These are phyloP conservation scores for Eucalyptus regnans DNA, from an alignment of 345 rosid species.

Conservation along the genomic window DNA sequence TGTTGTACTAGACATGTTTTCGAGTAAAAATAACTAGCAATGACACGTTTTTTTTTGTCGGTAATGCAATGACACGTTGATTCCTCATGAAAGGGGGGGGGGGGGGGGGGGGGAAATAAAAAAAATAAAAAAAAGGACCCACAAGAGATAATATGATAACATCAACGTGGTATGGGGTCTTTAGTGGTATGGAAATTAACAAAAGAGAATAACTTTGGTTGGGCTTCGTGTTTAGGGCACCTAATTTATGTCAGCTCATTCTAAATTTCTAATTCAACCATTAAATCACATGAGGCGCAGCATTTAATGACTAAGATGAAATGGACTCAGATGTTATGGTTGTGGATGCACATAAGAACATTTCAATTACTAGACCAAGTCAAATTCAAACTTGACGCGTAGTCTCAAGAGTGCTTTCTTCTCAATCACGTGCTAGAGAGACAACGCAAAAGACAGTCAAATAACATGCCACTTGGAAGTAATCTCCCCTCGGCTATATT, in stretches of 20 bases:
- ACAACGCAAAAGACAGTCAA: not conserved
- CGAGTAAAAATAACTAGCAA: not conserved
- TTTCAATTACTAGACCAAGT: not conserved
- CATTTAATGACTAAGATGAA: not conserved
- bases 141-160: not conserved
- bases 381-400: not conserved
- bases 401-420: not conserved
- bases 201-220: not conserved
- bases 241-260: not conserved
- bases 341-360: not conserved
- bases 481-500: not conserved
- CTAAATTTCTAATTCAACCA: not conserved
- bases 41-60: too few species aligned
- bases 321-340: not conserved
- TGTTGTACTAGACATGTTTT: not conserved
- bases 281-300: not conserved
- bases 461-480: not conserved
- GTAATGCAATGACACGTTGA: not conserved
- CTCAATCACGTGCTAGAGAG: not conserved
- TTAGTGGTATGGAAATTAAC: not conserved
- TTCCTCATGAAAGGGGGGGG: too few species aligned
- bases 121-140: not conserved
- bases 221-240: not conserved
- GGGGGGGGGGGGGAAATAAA: not conserved
- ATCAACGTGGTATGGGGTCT: not conserved